Evolutionary conservation across 78 protist species (phyloP).

Genomic region (Speleostelium caveatum): DNA sequence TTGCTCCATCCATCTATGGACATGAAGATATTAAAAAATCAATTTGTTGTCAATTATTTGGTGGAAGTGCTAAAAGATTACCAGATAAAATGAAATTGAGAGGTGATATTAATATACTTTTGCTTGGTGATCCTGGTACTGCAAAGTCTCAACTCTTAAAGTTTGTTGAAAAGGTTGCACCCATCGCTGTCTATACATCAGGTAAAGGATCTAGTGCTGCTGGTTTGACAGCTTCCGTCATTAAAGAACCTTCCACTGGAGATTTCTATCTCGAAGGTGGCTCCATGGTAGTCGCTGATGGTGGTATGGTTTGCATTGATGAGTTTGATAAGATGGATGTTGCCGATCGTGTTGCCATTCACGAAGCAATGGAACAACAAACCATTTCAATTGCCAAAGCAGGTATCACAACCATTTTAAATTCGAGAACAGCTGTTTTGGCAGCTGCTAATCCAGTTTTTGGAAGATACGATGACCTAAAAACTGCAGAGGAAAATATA

Average conservation of each 20-base stretch:
- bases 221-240: conserved; percentile 99
- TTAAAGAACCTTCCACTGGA: conserved; percentile 82
- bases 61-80: conserved; percentile 93
- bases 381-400: conserved; percentile 99
- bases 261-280: conserved; percentile 99
- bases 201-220: conserved; percentile 99
- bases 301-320: conserved; percentile 99
- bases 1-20: conserved; percentile 98
- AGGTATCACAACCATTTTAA: conserved; percentile 99
- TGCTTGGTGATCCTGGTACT: conserved; percentile 99
- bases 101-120: conserved; percentile 99
- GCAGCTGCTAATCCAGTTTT: conserved; percentile 99
- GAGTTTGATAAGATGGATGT: conserved; percentile 99
- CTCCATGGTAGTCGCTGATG: conserved; percentile 99
- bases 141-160: conserved; percentile 99
- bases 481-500: conserved; percentile 90
- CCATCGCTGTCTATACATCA: conserved; percentile 97
- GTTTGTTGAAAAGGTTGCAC: conserved; percentile 96
- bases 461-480: conserved; percentile 97
- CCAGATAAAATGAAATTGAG: conserved; percentile 96
- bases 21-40: conserved; percentile 96
- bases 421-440: conserved; percentile 98
- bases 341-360: conserved; percentile 97
- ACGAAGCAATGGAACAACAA: conserved; percentile 99
- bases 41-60: conserved; percentile 95